These are phyloP conservation scores for Paraphoma chrysanthemicola DNA, from an alignment of 2,329 filamentous ascomycete species.

Conservation along the genomic window DNA sequence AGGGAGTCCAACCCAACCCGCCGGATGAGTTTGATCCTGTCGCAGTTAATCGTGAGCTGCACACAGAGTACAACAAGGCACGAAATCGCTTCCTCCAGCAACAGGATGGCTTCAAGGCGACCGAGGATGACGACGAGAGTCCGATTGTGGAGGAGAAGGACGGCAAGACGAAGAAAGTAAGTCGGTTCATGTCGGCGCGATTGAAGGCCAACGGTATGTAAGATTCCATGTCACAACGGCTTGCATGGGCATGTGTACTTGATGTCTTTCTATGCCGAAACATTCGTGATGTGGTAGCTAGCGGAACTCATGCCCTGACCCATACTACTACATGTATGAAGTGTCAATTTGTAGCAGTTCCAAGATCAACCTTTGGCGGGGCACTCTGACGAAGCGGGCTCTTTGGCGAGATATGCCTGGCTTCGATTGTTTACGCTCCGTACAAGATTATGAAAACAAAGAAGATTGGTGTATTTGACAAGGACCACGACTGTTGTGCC, in stretches of 20 bases:
- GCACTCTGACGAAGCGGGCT: slow-evolving; percentile 44
- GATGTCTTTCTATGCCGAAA: background rate
- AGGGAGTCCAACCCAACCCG: slow-evolving; percentile 45
- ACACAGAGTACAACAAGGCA: slow-evolving; percentile 80
- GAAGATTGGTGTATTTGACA: too few species aligned
- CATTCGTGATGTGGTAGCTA: slow-evolving; percentile 1
- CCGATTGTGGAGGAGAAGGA: slow-evolving; percentile 73
- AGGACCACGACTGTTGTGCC: too few species aligned
- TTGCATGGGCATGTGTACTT: background rate
- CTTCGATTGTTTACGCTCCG: slow-evolving; percentile 37
- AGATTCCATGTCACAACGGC: background rate
- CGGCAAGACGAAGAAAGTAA: slow-evolving; percentile 66
- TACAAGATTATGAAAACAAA: slow-evolving; percentile 17
- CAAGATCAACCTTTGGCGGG: slow-evolving; percentile 35
- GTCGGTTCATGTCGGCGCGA: slow-evolving; percentile 76
- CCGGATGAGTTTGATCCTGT: slow-evolving; percentile 68
- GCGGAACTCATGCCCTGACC: slow-evolving; percentile 48
- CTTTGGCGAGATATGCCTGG: slow-evolving; percentile 25
- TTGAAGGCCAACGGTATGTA: slow-evolving; percentile 51
- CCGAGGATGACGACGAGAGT: slow-evolving; percentile 70
- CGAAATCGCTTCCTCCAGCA: slow-evolving; percentile 83
- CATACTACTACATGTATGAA: slow-evolving; percentile 45
- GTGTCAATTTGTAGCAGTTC: slow-evolving; percentile 47
- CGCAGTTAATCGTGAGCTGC: slow-evolving; percentile 77
- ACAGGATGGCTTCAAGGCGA: slow-evolving; percentile 77